phyloP scores from a whole-genome alignment of 2,329 filamentous ascomycete species.

The Dothistroma septosporum region DNA sequence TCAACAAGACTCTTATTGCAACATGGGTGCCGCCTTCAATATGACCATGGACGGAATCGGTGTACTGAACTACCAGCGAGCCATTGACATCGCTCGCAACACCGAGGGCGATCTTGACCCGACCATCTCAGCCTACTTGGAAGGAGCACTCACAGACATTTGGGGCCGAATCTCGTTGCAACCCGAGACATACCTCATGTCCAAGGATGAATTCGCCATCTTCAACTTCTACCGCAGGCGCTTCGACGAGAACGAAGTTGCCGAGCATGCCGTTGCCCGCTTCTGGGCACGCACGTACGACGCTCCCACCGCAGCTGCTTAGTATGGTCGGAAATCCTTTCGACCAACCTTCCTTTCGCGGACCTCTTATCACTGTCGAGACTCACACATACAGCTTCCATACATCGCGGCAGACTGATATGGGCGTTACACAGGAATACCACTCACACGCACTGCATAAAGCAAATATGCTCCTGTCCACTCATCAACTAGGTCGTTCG shows the following conservation, averaged over 20 bases:
- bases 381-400: neutral
- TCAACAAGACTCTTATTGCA: conserved; percentile 18
- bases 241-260: conserved; percentile 52
- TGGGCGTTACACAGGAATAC: conserved; percentile 2
- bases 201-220: conserved; percentile 72
- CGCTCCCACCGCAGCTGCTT: conserved; percentile 6
- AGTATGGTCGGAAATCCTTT: neutral
- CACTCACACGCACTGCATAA: conserved; percentile 6
- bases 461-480: conserved; percentile 1
- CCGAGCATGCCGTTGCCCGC: conserved; percentile 51
- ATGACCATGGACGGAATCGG: conserved; percentile 34
- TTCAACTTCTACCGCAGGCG: conserved; percentile 79
- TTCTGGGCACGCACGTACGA: conserved; percentile 50
- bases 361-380: neutral
- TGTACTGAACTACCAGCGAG: conserved; percentile 56
- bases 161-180: conserved; percentile 64
- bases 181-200: conserved; percentile 69
- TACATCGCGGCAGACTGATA: neutral
- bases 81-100: conserved; percentile 72
- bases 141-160: conserved; percentile 59
- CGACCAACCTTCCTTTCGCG: conserved; percentile 3
- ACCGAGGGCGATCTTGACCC: conserved; percentile 64
- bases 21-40: conserved; percentile 43
- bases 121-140: conserved; percentile 60
- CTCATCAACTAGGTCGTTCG: conserved; percentile 4